Base-by-base conservation (phyloP, 768 basidiomycete genomes). In the Calocera cornea region DNA sequence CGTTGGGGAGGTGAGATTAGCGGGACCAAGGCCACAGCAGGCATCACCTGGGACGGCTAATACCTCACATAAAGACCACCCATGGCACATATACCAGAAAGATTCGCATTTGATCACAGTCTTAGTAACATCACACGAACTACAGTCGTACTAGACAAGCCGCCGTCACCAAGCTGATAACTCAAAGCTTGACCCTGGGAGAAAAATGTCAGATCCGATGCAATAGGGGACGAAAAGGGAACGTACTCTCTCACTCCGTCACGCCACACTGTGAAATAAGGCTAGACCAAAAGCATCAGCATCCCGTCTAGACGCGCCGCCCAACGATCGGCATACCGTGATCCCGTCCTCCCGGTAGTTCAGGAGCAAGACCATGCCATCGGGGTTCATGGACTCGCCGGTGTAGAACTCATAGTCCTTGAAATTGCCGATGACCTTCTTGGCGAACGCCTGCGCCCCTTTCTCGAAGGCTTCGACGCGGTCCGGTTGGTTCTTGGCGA, bases 231-330 rank as follows among this genome's bases (percentile, higher is more conserved):
- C 8, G 44, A 8, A 47, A 17, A 47, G 24, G 7, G 19, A 33
- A 33, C 31, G 36, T 38, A 60, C 77, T 86, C 82, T 79, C 94
- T 92, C 71, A 94, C 77, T 41, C 97, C 95, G 78, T 97, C 85
- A 80, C 90, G 95, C 95, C 95, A 97, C 83, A 95, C 90, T 34
- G 88, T 94, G 78, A 95, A 85, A 77, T 90, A 95, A 64, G 92
- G 92, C 89, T 71, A 22, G 44, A 64, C 34, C 49, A 69, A 38
- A 71, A 67, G 67, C 69, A 69, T 64, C 5, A 70, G 41, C 22
- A 3, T 31, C 7, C 17, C 24, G 7, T 41, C 50, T 69, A 54
- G 27, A 41, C 3, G 3, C 7, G 3, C 22, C 7, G 19, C 17
- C 64, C 31, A 36, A 47, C 12, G 31, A 50, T 54, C 24, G 24